A percentile compares a stretch with the other conserved stretches of the same genome.
Evolutionary conservation across 2,329 filamentous ascomycete species (phyloP).

Genomic region (Mycosphaerella sp.): DNA sequence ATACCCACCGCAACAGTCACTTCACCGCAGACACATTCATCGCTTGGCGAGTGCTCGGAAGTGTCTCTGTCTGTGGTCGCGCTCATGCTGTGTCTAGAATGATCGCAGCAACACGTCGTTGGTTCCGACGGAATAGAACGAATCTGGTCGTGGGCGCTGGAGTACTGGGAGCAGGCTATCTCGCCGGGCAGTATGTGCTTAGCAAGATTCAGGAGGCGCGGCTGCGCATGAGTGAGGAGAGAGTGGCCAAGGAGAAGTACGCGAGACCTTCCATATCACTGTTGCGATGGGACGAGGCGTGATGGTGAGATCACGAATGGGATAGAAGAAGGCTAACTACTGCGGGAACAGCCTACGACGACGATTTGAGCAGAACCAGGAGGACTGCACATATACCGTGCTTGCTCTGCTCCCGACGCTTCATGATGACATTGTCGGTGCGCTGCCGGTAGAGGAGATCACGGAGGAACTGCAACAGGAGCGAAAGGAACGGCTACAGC

Average conservation of each 20-base stretch:
- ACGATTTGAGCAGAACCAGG: slow-evolving; percentile 97
- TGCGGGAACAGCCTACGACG: slow-evolving; percentile 65
- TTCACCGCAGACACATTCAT: neutral
- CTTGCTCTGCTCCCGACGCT: slow-evolving; percentile 91
- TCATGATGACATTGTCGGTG: slow-evolving; percentile 79
- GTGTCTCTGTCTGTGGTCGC: neutral
- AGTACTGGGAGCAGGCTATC: slow-evolving; percentile 81
- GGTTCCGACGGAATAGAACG: slow-evolving; percentile 87
- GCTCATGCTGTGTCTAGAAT: slow-evolving; percentile 37
- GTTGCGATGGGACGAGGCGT: neutral
- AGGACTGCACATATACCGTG: slow-evolving; percentile 96
- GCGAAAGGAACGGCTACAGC: slow-evolving; percentile 62
- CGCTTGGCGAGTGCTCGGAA: neutral
- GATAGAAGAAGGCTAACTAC: slow-evolving; percentile 13
- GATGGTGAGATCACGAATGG: neutral
- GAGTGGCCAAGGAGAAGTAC: slow-evolving; percentile 94
- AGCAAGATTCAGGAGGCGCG: slow-evolving; percentile 87
- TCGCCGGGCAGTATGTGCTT: slow-evolving; percentile 87
- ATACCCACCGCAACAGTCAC: neutral
- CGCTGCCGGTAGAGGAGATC: slow-evolving; percentile 85
- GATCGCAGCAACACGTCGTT: slow-evolving; percentile 72
- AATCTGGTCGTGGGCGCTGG: slow-evolving; percentile 83
- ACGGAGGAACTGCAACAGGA: slow-evolving; percentile 92
- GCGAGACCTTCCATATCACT: neutral
- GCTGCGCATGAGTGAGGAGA: slow-evolving; percentile 93